Evolutionary conservation across 1,284 basidiomycete species (phyloP).

Genomic region (Ceratobasidium sp.): DNA sequence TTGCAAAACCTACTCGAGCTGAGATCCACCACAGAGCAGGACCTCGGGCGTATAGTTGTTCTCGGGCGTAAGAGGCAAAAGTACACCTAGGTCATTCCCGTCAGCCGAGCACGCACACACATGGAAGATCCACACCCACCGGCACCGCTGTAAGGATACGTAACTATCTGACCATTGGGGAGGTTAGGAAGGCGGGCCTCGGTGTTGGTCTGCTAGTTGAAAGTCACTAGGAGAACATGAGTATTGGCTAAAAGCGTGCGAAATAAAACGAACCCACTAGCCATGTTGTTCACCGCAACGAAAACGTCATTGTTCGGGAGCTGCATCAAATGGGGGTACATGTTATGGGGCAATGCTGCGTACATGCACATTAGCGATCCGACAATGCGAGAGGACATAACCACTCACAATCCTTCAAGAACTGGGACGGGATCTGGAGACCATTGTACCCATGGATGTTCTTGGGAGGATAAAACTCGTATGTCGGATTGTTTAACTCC

Average conservation of each 20-base stretch:
- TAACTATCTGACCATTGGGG: too few species aligned
- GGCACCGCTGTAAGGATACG: too few species aligned
- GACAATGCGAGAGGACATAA: neutral
- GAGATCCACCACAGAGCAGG: conserved; percentile 81
- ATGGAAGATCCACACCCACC: conserved; percentile 57
- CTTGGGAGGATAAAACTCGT: conserved; percentile 85
- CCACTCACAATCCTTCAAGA: conserved; percentile 60
- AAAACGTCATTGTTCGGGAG: conserved; percentile 11
- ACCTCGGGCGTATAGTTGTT: conserved; percentile 60
- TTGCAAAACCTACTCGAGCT: neutral
- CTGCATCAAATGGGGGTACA: conserved; percentile 14
- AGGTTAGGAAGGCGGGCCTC: conserved; percentile 64
- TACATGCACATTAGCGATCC: neutral
- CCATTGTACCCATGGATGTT: conserved; percentile 64
- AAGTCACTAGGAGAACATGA: conserved; percentile 63
- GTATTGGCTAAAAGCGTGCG: neutral
- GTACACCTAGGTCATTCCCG: conserved; percentile 70
- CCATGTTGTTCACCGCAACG: conserved; percentile 17
- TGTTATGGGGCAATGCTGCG: conserved; percentile 31
- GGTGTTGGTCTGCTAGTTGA: conserved; percentile 75
- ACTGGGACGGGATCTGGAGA: conserved; percentile 63
- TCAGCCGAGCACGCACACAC: conserved; percentile 83
- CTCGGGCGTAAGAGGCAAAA: conserved; percentile 77
- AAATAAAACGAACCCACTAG: neutral
- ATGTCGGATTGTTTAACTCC: conserved; percentile 83